These are phyloP conservation scores for Hibiscus tridactylites DNA, from an alignment of 345 rosid species.

Conservation along the genomic window DNA sequence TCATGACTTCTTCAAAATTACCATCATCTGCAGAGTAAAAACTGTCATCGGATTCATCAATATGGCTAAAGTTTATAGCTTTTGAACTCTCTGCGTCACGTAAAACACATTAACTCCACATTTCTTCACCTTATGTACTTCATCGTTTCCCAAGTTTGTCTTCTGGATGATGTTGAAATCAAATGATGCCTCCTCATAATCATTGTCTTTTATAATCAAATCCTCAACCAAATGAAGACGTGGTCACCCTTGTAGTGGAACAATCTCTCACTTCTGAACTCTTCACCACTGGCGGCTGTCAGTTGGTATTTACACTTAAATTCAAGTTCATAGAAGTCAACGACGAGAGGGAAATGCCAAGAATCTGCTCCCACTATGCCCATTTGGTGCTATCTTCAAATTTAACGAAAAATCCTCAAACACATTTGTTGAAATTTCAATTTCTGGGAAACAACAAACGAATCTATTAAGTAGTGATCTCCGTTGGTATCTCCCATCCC, in stretches of 20 bases:
- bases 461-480: not conserved
- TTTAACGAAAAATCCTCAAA: not conserved
- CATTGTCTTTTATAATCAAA: not conserved
- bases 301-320: not conserved
- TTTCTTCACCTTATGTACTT: not conserved
- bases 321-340: rapidly evolving
- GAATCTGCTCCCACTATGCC: not conserved
- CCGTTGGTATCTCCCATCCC: not conserved
- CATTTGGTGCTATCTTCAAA: not conserved
- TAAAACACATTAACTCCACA: not conserved
- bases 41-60: too few species aligned
- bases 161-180: not conserved
- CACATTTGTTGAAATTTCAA: not conserved
- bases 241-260: not conserved
- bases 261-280: not conserved
- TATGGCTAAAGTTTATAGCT: too few species aligned
- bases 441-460: not conserved
- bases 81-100: not conserved
- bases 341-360: not conserved
- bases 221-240: not conserved
- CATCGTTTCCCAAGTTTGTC: not conserved
- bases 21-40: too few species aligned
- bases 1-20: too few species aligned
- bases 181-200: not conserved
- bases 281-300: not conserved